Base-by-base conservation (phyloP, 176 grass and related monocot species). In the Eremochloa ophiuroides region DNA sequence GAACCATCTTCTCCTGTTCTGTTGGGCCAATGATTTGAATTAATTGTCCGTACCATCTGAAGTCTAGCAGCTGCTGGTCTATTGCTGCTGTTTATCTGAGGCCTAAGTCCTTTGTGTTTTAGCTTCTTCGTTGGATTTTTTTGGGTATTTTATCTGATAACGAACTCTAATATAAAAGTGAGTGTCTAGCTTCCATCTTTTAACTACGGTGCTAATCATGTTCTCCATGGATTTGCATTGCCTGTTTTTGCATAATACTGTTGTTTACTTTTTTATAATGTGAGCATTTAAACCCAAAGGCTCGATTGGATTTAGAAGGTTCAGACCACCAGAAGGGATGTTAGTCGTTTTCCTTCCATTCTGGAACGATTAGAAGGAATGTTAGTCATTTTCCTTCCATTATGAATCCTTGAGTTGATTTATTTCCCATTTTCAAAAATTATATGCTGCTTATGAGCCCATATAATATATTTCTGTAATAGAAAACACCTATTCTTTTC, bases 21-120 rank as follows among this genome's bases (percentile, higher is more conserved):
- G 0, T 35, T 71, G 10, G 74, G 74, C 75, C 65, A 71, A 78
- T 78, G 55, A 85, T 14, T 78, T 71, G 75, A 78, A 71, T 29
- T 63, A 50, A 50, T 78, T 78, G 74, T 79, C 74, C 53, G 39
- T 85, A 85, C 75, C 75, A 78, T 78, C 55, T 85, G 66, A 85
- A 62, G 66, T 4, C 66, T 23, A 38, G 28, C 39, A 28, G 27
- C 47, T 71, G 65, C 53, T 78, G 29, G 74, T 62, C 38, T 47
- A 34, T 40, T 79, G 71, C 53, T 83, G 59, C 15, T 66, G 23
- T 55, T 64, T 42, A 6, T n/a, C 10, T 64, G 66, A 78, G 40
- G 55, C 53, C 41, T 71, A n/a, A 75, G 3, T 10, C 0, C 7
- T 34, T 20, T 8, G 59, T 15, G 25, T 56, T 43, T 37, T 7